Base-by-base conservation (phyloP, 2,329 filamentous ascomycete species). In the Trichoderma aggressivum region DNA sequence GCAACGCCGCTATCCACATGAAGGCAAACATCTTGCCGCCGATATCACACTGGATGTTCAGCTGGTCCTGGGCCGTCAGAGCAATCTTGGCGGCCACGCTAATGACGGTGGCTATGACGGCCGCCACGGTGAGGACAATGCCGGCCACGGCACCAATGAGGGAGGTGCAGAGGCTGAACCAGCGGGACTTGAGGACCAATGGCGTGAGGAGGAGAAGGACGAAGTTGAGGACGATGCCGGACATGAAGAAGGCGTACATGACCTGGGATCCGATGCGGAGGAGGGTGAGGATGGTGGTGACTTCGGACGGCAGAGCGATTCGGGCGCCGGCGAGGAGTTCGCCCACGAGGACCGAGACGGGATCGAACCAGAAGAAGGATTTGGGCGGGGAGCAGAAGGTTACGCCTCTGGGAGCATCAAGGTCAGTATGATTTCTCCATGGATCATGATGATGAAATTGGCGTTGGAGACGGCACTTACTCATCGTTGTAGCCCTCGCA, bases 231-330 rank as follows among this genome's bases (percentile, higher is more conserved):
- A 91, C 85, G 56, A 89, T 85, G 63, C 89, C 91, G 8, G 90
- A 86, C 62, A 98, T 83, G 86, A 97, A 97, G 81, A 95, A 91
- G 73, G 88, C 92, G 78, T 97, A 97, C 94, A 98, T 97, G 86
- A 92, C 88, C 77, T 92, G 88, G 10, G 92, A 95, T 60, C 90
- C 92, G 71, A 91, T 86, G 70, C 87, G 87, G 75, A 97, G 90
- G 71, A 97, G 87, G 72, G 86, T 84, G 63, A 98, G 88, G 75
- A 94, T 91, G 73, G 90, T 86, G 78, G 88, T 87, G 76, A 97
- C 89, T 73, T 94, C 83, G 34, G 88, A 85, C 12, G 95, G 94
- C 28, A 97, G 86, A 12, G 92, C 92, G 79, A 98, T 94, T 43
- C 90, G 92, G 26, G 94, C 94, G 56, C 94, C 94, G 12, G 92